Conservation (phyloP, 2,329 filamentous ascomycete genomes). For the Ophiostoma populinum region DNA sequence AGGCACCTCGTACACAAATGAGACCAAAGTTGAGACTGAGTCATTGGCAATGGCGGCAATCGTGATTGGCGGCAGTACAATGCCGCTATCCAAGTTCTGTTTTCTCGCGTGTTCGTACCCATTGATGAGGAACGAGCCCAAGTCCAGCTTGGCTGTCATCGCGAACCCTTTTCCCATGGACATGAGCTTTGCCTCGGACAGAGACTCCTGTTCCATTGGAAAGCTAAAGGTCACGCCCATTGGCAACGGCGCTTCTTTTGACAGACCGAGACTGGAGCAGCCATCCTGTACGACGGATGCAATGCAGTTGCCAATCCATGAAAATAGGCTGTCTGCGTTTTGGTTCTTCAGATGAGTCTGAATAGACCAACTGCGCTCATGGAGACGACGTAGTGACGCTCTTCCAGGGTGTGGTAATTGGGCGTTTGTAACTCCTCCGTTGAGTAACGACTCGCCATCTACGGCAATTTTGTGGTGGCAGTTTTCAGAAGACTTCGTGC, state of each 20-base stretch:
- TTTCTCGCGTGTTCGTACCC: slow-evolving; percentile 40
- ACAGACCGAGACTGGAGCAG: slow-evolving; percentile 24
- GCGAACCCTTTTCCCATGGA: slow-evolving; percentile 57
- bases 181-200: slow-evolving; percentile 46
- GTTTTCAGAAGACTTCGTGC: not conserved
- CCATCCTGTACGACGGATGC: slow-evolving; percentile 51
- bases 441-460: slow-evolving; percentile 1
- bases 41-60: slow-evolving; percentile 70
- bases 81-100: slow-evolving; percentile 6
- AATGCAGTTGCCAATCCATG: slow-evolving; percentile 68
- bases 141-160: slow-evolving; percentile 40
- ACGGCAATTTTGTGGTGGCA: not conserved
- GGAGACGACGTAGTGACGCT: slow-evolving; percentile 30
- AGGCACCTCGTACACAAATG: slow-evolving; percentile 55
- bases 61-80: slow-evolving; percentile 42
- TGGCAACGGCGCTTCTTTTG: slow-evolving; percentile 30
- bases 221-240: slow-evolving; percentile 57
- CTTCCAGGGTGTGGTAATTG: not conserved
- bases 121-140: slow-evolving; percentile 38
- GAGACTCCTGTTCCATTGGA: slow-evolving; percentile 45
- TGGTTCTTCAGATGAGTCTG: slow-evolving; percentile 55
- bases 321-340: slow-evolving; percentile 57
- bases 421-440: not conserved
- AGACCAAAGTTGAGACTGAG: slow-evolving; percentile 61
- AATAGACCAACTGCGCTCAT: slow-evolving; percentile 62